Conservation (phyloP, 306 rosid genomes). For the Biancaea sappan region DNA sequence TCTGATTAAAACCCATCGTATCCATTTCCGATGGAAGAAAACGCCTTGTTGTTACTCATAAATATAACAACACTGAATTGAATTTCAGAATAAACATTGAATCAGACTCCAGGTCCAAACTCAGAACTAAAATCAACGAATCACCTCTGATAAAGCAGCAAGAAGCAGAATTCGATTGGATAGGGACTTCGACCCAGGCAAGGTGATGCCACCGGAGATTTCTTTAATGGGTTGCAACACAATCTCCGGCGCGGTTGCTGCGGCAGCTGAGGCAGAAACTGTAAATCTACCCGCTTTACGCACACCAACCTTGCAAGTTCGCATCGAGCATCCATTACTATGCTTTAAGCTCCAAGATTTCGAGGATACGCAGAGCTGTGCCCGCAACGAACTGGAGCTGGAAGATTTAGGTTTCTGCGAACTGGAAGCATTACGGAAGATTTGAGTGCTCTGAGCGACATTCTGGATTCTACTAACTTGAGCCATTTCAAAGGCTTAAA, state of each 20-base stretch:
- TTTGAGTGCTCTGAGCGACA: constrained; percentile 58
- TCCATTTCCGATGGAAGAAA: not conserved
- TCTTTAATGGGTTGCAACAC: constrained; percentile 89
- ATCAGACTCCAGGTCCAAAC: constrained; percentile 13
- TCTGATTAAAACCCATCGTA: constrained; percentile 13
- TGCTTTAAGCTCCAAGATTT: constrained; percentile 52
- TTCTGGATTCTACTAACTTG: constrained; percentile 65
- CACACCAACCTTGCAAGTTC: constrained; percentile 36
- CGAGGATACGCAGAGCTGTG: constrained; percentile 51
- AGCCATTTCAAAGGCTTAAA: no score
- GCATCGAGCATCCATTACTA: constrained; percentile 36
- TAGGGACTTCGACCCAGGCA: constrained; percentile 96
- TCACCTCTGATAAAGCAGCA: constrained; percentile 98
- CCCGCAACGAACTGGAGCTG: constrained; percentile 50
- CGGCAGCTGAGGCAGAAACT: constrained; percentile 70
- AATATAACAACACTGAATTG: not conserved
- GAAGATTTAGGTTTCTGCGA: constrained; percentile 58
- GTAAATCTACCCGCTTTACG: constrained; percentile 25
- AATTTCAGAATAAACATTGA: not conserved
- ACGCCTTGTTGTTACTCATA: not conserved
- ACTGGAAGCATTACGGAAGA: constrained; percentile 48
- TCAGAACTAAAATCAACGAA: not conserved
- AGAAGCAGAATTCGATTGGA: constrained; percentile 93
- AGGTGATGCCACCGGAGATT: constrained; percentile 73
- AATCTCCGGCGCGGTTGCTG: constrained; percentile 76